These are phyloP conservation scores for Penicillium bialowiezense DNA, from an alignment of 495 filamentous ascomycete genomes.

Conservation along the genomic window DNA sequence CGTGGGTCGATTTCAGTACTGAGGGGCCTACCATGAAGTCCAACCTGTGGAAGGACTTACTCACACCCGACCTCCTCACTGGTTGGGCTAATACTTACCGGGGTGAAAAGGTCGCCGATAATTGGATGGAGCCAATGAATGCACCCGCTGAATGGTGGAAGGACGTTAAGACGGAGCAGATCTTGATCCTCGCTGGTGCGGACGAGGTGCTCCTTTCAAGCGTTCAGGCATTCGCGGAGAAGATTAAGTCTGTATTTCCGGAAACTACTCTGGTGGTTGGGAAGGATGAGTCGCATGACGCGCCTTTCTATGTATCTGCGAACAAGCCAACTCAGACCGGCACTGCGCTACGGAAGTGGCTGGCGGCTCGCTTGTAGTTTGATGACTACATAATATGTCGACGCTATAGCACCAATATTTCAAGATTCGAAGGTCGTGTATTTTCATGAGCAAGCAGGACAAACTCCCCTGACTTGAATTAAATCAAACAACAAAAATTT, in stretches of 20 bases:
- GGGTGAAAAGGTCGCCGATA: slow-evolving; percentile 39
- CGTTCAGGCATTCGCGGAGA: slow-evolving; percentile 49
- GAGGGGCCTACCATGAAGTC: slow-evolving; percentile 35
- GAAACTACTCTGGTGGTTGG: slow-evolving; percentile 33
- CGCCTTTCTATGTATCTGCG: slow-evolving; percentile 25
- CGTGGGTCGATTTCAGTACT: slow-evolving; percentile 52
- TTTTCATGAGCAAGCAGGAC: slow-evolving; percentile 29
- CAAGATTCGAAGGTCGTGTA: slow-evolving; percentile 24
- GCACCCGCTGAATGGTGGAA: slow-evolving; percentile 57
- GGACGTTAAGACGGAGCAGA: slow-evolving; percentile 39
- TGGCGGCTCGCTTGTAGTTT: slow-evolving; percentile 28
- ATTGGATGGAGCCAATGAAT: slow-evolving; percentile 52
- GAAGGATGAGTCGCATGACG: slow-evolving; percentile 33
- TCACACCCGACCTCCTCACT: slow-evolving; percentile 26
- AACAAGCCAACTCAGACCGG: slow-evolving; percentile 27
- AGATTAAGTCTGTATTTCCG: slow-evolving; percentile 37
- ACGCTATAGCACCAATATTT: slow-evolving; percentile 8
- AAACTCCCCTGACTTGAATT: slow-evolving; percentile 14
- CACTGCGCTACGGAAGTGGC: slow-evolving; percentile 28
- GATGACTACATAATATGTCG: slow-evolving; percentile 1
- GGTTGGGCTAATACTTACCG: slow-evolving; percentile 49
- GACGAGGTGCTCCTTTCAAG: slow-evolving; percentile 58
- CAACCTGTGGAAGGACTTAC: slow-evolving; percentile 51
- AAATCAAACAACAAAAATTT: slow-evolving; percentile 22
- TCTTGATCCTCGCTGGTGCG: slow-evolving; percentile 52